Base-by-base conservation (phyloP, 768 basidiomycete species). In the Daedaleopsis nitida region DNA sequence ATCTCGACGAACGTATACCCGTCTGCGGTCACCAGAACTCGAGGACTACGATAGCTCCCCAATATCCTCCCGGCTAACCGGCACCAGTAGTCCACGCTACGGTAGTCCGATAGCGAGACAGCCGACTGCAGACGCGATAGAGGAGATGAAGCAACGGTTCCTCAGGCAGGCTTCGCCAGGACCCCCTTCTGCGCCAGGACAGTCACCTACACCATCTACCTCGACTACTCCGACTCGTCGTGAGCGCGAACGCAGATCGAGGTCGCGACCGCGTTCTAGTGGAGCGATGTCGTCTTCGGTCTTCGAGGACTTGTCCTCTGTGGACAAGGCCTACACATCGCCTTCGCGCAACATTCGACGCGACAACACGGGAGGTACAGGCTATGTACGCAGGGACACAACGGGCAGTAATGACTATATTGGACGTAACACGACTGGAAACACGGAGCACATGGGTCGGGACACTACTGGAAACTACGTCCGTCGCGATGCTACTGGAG, bases 61-160 rank as follows among this genome's bases (percentile, higher is more conserved):
- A 19, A 53, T 64, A 27, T 51, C 59, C 5, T 52, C 56, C 5
- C 47, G 38, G 23, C 17, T 64, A n/a, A 59, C 62, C n/a, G 62
- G 62, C 1, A 47, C 57, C 12, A 57, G 58, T 3, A 68, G 65
- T 48, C 65, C 67, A 11, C 58, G 67, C 13, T 68, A 68, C 39
- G 63, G 65, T 9, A 68, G 65, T 38, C 67, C 65, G 8, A 51
- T 47, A 35, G 52, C 66, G n/a, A 69, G 59, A 66, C 61, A 23
- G 21, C 76, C 80, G 8, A 80, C 81, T 7, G 68, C 74, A 27
- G 83, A 84, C 23, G 83, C 84, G 2, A 76, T 86, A 49, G 82
- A 86, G 69, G 83, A 86, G 66, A 85, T 88, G 83, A 89, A 87
- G 72, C 78, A 74, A 65, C 76, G 85, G 43, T 82, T 87, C 65